Percentiles rank a stretch among this genome's conserved stretches.
phyloP scores from a whole-genome alignment of 2,329 filamentous ascomycete species.

The Nannizziopsis barbatae region DNA sequence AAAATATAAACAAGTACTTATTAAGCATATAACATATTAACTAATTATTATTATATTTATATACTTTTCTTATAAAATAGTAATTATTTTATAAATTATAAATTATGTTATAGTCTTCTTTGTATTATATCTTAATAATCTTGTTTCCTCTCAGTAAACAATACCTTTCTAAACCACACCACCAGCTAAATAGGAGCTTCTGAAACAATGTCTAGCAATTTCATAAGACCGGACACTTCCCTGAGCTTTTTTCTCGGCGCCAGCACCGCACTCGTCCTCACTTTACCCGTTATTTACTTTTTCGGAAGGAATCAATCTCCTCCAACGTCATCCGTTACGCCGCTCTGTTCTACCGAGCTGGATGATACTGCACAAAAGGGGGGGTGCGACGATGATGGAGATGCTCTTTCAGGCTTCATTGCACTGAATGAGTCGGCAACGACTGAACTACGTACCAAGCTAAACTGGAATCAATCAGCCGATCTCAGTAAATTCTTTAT shows the following conservation, averaged over 20 bases:
- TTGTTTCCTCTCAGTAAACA: too few relatives aligned
- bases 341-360: not conserved
- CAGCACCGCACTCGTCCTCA: slow-evolving; percentile 4
- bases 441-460: slow-evolving; percentile 3
- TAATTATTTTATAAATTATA: too few relatives aligned
- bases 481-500: slow-evolving; percentile 7
- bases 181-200: too few relatives aligned
- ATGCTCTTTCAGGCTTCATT: slow-evolving; percentile 6
- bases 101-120: too few relatives aligned
- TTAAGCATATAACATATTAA: too few relatives aligned
- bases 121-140: too few relatives aligned
- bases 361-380: not conserved
- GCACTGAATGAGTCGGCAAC: slow-evolving; percentile 11
- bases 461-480: slow-evolving; percentile 3
- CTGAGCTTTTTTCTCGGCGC: slow-evolving; percentile 9
- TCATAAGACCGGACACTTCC: slow-evolving; percentile 3
- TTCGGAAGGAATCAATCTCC: too few relatives aligned
- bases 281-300: not conserved
- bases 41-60: too few relatives aligned
- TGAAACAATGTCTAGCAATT: too few relatives aligned
- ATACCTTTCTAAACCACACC: too few relatives aligned
- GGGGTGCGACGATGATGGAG: slow-evolving; percentile 10
- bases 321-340: not conserved
- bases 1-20: too few relatives aligned
- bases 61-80: too few relatives aligned